Conservation (phyloP, 169 alveolate species). For the Sarcocystis neurona region DNA sequence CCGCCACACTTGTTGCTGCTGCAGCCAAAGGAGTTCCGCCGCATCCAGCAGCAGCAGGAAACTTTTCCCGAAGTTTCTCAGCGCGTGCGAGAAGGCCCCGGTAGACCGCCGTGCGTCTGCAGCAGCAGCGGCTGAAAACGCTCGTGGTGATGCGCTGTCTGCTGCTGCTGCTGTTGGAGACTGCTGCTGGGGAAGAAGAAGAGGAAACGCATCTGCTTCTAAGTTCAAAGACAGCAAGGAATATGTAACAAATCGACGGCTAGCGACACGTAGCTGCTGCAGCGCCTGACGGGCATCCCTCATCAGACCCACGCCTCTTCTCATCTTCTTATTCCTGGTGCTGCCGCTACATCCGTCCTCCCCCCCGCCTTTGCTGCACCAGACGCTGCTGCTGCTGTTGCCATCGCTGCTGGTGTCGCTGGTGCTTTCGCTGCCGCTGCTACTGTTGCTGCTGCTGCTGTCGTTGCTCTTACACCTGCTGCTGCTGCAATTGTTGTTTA, state of each 20-base stretch:
- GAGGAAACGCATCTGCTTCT: constrained; percentile 24
- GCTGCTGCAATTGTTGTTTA: too few relatives aligned
- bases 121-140: neutral
- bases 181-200: neutral
- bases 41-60: neutral
- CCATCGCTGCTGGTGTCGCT: too few relatives aligned
- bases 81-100: constrained; percentile 11
- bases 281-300: neutral
- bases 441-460: too few relatives aligned
- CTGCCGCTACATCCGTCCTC: too few relatives aligned
- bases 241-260: neutral
- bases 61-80: neutral
- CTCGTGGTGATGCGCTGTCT: neutral
- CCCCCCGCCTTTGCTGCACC: too few relatives aligned
- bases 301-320: too few relatives aligned
- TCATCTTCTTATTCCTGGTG: too few relatives aligned
- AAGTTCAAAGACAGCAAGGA: neutral
- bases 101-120: constrained; percentile 37
- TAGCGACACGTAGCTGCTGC: neutral
- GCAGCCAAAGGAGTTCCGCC: neutral
- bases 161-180: neutral
- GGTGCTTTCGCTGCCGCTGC: too few relatives aligned
- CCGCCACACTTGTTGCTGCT: too few relatives aligned
- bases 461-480: too few relatives aligned
- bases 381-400: too few relatives aligned